Conservation (phyloP, 805 yeast species). For the Yarrowia osloensis region DNA sequence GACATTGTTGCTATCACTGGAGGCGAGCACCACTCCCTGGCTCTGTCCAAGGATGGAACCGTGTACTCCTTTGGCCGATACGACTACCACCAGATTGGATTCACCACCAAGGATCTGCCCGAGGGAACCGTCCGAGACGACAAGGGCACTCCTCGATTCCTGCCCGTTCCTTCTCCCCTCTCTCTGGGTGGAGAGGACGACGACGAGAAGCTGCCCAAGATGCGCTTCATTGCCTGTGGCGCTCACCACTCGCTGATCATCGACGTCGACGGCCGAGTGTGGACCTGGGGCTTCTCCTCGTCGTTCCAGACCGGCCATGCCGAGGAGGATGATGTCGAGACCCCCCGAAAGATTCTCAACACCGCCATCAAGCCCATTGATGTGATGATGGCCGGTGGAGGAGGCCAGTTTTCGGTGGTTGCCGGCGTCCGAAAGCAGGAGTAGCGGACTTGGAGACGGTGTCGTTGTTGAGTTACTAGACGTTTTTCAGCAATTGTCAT, state of each 20-base stretch:
- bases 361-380: slow-evolving; percentile 87
- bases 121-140: slow-evolving; percentile 69
- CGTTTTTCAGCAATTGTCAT: not conserved
- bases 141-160: slow-evolving; percentile 71
- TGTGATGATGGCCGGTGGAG: slow-evolving; percentile 78
- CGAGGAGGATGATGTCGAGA: slow-evolving; percentile 82
- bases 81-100: slow-evolving; percentile 92
- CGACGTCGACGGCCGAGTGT: slow-evolving; percentile 78
- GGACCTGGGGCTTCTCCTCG: slow-evolving; percentile 98
- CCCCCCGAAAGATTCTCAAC: slow-evolving; percentile 86
- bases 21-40: slow-evolving; percentile 93
- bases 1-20: slow-evolving; percentile 68
- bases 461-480: no score
- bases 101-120: slow-evolving; percentile 66
- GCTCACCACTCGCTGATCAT: slow-evolving; percentile 91
- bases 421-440: slow-evolving; percentile 58
- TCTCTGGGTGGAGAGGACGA: slow-evolving; percentile 42
- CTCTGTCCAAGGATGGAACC: slow-evolving; percentile 70
- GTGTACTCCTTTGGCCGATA: slow-evolving; percentile 86
- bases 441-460: no score
- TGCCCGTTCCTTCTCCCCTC: slow-evolving; percentile 80
- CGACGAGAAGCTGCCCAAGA: slow-evolving; percentile 50
- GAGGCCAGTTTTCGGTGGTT: slow-evolving; percentile 92
- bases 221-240: slow-evolving; percentile 71
- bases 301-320: slow-evolving; percentile 97